These are phyloP conservation scores for Rhizopus microsporus DNA, from an alignment of 371 early-diverging fungal genomes.

Conservation along the genomic window DNA sequence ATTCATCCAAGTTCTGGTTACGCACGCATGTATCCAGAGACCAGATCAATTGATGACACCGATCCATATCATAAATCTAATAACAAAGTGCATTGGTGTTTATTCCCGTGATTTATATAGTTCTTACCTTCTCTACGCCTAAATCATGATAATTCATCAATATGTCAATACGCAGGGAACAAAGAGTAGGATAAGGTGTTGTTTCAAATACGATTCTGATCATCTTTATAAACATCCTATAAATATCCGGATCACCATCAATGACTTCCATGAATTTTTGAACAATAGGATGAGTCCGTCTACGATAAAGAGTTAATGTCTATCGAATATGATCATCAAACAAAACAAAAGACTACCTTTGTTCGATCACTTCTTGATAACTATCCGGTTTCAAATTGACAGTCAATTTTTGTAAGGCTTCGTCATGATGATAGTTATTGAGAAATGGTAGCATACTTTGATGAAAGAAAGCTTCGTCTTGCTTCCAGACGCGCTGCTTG, in stretches of 20 bases:
- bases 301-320: constrained; percentile 9
- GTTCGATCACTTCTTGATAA: constrained; percentile 49
- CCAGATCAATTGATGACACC: constrained; percentile 66
- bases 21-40: constrained; percentile 69
- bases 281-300: constrained; percentile 60
- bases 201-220: constrained; percentile 58
- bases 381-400: constrained; percentile 54
- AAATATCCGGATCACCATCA: constrained; percentile 56
- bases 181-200: constrained; percentile 59
- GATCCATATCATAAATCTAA: constrained; percentile 54
- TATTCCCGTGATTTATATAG: background rate
- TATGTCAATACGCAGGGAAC: constrained; percentile 70
- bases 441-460: constrained; percentile 42
- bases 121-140: constrained; percentile 44
- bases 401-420: constrained; percentile 38
- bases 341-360: constrained; percentile 31
- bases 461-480: constrained; percentile 48
- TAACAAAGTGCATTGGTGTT: background rate
- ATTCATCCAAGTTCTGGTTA: constrained; percentile 66
- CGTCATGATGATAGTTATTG: constrained; percentile 47
- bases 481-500: constrained; percentile 52
- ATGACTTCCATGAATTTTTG: constrained; percentile 54
- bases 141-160: constrained; percentile 69
- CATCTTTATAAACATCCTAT: constrained; percentile 60
- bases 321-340: background rate